phyloP scores from a whole-genome alignment of 805 yeast species.

The Tetrapisispora iriomotensis region DNA sequence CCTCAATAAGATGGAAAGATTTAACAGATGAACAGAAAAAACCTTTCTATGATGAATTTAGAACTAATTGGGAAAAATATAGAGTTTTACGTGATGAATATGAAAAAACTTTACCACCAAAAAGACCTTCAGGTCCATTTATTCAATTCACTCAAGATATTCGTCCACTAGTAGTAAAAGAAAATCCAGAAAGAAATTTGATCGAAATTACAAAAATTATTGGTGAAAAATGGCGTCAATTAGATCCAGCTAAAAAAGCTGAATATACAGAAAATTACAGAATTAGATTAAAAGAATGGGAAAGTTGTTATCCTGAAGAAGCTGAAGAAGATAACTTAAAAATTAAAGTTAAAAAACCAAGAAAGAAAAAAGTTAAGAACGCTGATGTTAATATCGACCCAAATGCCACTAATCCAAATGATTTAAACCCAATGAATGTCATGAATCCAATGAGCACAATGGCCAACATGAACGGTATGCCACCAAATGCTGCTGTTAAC shows the following conservation, averaged over 20 bases:
- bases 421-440: slow-evolving; percentile 2
- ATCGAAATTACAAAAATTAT: slow-evolving; percentile 29
- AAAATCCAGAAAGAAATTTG: slow-evolving; percentile 27
- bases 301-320: slow-evolving; percentile 28
- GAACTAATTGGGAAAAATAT: slow-evolving; percentile 29
- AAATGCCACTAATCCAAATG: slow-evolving; percentile 2
- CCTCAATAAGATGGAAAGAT: slow-evolving; percentile 88
- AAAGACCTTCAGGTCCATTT: slow-evolving; percentile 25
- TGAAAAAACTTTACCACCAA: slow-evolving; percentile 22
- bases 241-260: slow-evolving; percentile 22
- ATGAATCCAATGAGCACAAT: slow-evolving; percentile 3
- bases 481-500: slow-evolving; percentile 1
- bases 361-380: not conserved
- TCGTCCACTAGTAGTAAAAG: slow-evolving; percentile 25
- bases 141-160: slow-evolving; percentile 27
- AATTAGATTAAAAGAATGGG: slow-evolving; percentile 31
- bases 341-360: slow-evolving; percentile 3
- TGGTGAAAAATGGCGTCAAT: slow-evolving; percentile 27
- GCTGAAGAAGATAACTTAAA: slow-evolving; percentile 6
- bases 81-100: slow-evolving; percentile 29
- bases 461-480: slow-evolving; percentile 2
- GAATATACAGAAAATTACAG: slow-evolving; percentile 30
- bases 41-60: slow-evolving; percentile 58
- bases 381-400: slow-evolving; percentile 1
- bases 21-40: slow-evolving; percentile 63